Conservation (phyloP, 148 eudicot genomes). For the Vaccinium macrocarpon region DNA sequence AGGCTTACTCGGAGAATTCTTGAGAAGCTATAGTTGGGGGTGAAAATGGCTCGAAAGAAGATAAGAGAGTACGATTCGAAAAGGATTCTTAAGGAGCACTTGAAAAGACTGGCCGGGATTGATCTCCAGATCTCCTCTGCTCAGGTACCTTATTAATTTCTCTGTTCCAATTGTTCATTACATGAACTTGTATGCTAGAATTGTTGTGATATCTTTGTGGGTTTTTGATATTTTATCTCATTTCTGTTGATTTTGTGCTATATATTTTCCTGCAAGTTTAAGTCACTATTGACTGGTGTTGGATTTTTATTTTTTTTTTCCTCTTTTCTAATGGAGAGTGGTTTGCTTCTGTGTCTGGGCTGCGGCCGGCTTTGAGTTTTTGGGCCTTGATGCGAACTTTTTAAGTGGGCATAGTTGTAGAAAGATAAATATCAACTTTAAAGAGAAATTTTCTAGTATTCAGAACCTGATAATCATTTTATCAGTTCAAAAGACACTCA, state of each 20-base stretch:
- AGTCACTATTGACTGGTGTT: too few species aligned
- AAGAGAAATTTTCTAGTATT: too few species aligned
- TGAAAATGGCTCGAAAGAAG: constrained; percentile 82
- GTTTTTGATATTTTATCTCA: neutral
- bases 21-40: neutral
- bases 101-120: constrained; percentile 53
- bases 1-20: neutral
- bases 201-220: neutral
- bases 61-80: constrained; percentile 93
- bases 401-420: too few species aligned
- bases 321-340: too few species aligned
- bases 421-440: too few species aligned
- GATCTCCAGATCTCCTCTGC: constrained; percentile 73
- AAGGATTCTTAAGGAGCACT: constrained; percentile 73
- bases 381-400: too few species aligned
- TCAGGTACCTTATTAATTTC: constrained; percentile 35
- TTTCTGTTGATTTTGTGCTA: neutral
- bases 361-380: too few species aligned
- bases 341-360: too few species aligned
- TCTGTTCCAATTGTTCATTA: neutral
- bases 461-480: too few species aligned
- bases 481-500: too few species aligned
- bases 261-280: too few species aligned
- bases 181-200: neutral
- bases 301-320: too few species aligned